Conservation (phyloP, 441 rosid species). For the Gossypium davidsonii region DNA sequence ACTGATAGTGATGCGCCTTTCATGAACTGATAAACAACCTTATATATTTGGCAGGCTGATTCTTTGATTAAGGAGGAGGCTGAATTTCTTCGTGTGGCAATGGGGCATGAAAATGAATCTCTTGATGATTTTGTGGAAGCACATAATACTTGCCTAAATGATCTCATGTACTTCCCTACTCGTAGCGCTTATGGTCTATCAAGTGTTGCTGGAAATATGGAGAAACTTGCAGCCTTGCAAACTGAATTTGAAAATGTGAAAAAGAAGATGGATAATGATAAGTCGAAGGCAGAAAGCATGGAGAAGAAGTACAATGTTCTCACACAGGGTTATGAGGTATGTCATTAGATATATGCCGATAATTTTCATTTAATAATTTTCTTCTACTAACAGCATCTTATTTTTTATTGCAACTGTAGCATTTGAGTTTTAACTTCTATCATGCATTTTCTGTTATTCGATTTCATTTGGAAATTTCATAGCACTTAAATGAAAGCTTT, state of each 20-base stretch:
- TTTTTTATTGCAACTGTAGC: background rate
- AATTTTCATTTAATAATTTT: background rate
- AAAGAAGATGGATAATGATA: slow-evolving; percentile 71
- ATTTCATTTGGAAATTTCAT: background rate
- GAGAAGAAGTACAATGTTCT: slow-evolving; percentile 76
- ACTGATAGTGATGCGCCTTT: background rate
- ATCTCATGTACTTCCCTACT: slow-evolving; percentile 93
- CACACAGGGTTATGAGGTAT: slow-evolving; percentile 95
- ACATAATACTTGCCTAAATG: slow-evolving; percentile 78
- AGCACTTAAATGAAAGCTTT: background rate
- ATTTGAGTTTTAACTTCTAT: background rate
- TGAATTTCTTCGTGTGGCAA: slow-evolving; percentile 60
- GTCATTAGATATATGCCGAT: background rate
- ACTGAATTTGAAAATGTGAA: slow-evolving; percentile 70
- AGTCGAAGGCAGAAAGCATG: slow-evolving; percentile 75
- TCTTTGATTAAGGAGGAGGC: slow-evolving; percentile 64
- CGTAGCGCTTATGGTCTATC: slow-evolving; percentile 81
- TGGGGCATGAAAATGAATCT: slow-evolving; percentile 84
- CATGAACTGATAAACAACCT: background rate
- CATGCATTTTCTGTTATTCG: background rate
- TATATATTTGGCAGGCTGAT: slow-evolving; percentile 52
- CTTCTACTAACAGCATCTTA: background rate
- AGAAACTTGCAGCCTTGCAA: slow-evolving; percentile 82
- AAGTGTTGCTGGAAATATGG: slow-evolving; percentile 87
- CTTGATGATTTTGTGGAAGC: slow-evolving; percentile 85